A percentile compares a stretch with the other conserved stretches of the same genome.
phyloP scores from a whole-genome alignment of 2,329 filamentous ascomycete genomes.

The Sclerotinia glacialis region DNA sequence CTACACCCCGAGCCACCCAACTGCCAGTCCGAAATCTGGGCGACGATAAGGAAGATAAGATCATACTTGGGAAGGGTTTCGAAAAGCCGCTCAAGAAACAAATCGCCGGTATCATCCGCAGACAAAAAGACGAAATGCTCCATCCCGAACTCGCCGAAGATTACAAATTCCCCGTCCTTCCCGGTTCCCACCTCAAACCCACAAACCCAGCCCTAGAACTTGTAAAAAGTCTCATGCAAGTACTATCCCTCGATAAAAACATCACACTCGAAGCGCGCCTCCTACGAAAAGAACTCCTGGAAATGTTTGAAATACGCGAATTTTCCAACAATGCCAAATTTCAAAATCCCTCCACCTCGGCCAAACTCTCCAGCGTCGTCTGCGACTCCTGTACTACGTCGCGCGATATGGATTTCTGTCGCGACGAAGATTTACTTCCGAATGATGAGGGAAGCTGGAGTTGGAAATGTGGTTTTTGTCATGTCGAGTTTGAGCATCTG shows the following conservation, averaged over 20 bases:
- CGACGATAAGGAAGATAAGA: conserved; percentile 55
- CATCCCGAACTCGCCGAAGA: conserved; percentile 85
- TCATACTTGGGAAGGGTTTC: conserved; percentile 76
- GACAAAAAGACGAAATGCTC: conserved; percentile 83
- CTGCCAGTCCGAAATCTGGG: conserved; percentile 55
- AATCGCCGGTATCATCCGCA: conserved; percentile 74
- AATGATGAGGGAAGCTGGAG: conserved; percentile 42
- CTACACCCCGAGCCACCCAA: conserved; percentile 57
- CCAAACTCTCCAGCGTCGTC: conserved; percentile 72
- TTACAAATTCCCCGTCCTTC: conserved; percentile 79
- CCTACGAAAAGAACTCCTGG: conserved; percentile 82
- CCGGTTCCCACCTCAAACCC: conserved; percentile 63
- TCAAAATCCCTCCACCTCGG: conserved; percentile 73
- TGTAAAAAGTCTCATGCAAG: conserved; percentile 89
- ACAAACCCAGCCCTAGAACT: conserved; percentile 83
- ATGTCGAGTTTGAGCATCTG: conserved; percentile 71
- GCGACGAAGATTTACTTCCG: conserved; percentile 77
- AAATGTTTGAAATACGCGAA: conserved; percentile 90
- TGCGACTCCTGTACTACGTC: conserved; percentile 90
- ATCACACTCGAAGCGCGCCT: conserved; percentile 85
- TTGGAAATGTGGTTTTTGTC: conserved; percentile 78
- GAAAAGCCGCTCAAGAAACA: conserved; percentile 89
- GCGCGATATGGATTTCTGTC: conserved; percentile 86
- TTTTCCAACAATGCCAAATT: conserved; percentile 89
- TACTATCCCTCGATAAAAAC: conserved; percentile 85